Evolutionary conservation across 768 basidiomycete genomes (phyloP), one percentile per base, ranked within the genome.

Genomic region (Lactarius evosmus): DNA sequence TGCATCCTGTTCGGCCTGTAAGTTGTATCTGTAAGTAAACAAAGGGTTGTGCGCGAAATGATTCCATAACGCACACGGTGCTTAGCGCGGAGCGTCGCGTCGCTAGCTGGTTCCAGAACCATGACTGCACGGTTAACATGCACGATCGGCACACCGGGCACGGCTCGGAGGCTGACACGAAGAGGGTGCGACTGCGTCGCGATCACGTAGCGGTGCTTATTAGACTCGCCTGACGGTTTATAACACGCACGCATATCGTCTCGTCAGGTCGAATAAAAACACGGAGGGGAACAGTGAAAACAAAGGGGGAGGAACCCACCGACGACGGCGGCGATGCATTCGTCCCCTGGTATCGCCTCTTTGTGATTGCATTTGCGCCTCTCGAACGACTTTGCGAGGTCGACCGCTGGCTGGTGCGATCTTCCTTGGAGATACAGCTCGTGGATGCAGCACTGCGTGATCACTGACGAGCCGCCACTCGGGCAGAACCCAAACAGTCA

Each of bases 371-470:
- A 99, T 76, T 90, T 93, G 67, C 97, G 75, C 61, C 96, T 82
- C 76, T 98, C 96, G 68, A 97, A 98, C 0, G 80, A 83, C 76
- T 98, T 98, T 2, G 97, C 96, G 49, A 97, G 80, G 72, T 97
- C 92, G 0, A 93, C 87, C 0, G 87, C 84, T 0, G 83, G 76
- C 72, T 98, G 95, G 33, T 83, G 82, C 1, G 80, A 71, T 63
- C 82, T 85, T 14, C 93, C 95, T 61, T 88, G 83, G 3, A 93
- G 81, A 76, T 99, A 98, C 2, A 99, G 81, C 72, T 93, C 92
- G 68, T 95, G 87, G 46, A 99, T 94, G 72, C 89, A 96, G 74
- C 97, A 99, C 73, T 98, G 96, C 0, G 97, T 98, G 74, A 99
- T 98, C 96, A 99, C 97, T 98, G 69, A 69, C 72, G 62, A 75